These are phyloP conservation scores for Henckelia pumila DNA, from an alignment of 257 asterid genomes.

Conservation along the genomic window DNA sequence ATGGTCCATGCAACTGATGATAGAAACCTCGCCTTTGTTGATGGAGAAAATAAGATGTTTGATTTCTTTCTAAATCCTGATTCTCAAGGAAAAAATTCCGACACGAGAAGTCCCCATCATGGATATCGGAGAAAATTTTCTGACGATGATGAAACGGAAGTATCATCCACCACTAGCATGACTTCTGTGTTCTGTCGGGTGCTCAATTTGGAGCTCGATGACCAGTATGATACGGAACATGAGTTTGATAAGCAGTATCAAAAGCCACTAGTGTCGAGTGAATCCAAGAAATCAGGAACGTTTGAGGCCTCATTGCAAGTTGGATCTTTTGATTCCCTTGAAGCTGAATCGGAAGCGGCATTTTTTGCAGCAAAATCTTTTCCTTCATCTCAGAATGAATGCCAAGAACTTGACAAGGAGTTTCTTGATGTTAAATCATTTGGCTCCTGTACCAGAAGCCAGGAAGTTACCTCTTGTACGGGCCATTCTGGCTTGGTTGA, in stretches of 20 bases:
- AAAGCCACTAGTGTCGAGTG: constrained; percentile 20
- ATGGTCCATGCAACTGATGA: constrained; percentile 60
- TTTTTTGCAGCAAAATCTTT: constrained; percentile 12
- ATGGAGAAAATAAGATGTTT: constrained; percentile 61
- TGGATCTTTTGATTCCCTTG: constrained; percentile 28
- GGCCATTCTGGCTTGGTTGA: constrained; percentile 20
- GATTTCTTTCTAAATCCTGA: constrained; percentile 69
- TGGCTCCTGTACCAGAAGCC: constrained; percentile 13
- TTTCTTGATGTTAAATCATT: constrained; percentile 22
- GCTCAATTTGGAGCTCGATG: constrained; percentile 72
- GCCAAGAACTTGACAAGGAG: constrained; percentile 4
- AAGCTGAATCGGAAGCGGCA: constrained; percentile 24
- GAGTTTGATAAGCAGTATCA: constrained; percentile 29
- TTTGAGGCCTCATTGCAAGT: constrained; percentile 20
- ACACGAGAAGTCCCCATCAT: constrained; percentile 26
- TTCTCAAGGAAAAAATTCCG: constrained; percentile 34
- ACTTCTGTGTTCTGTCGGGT: constrained; percentile 72
- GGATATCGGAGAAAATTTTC: constrained; percentile 37
- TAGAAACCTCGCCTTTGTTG: constrained; percentile 34
- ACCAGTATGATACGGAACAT: constrained; percentile 46
- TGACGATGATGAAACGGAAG: constrained; percentile 80
- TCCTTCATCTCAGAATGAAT: constrained; percentile 11
- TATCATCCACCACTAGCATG: constrained; percentile 83
- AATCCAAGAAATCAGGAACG: constrained; percentile 21
- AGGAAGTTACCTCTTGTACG: constrained; percentile 6